Conservation (phyloP, 1,284 basidiomycete species). For the Pisolithus thermaeus region DNA sequence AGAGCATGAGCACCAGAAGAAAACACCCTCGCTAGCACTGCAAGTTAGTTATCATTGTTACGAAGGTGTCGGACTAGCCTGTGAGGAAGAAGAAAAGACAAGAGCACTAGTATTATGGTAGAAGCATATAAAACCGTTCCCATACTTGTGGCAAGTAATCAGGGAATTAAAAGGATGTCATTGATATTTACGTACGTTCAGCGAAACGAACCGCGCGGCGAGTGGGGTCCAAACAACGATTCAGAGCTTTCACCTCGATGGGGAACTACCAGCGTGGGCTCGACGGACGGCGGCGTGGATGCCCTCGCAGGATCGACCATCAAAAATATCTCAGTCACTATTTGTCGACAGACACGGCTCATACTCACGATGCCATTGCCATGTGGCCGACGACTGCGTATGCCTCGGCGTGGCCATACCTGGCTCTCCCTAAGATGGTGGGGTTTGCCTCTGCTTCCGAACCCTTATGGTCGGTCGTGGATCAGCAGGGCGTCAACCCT, state of each 20-base stretch:
- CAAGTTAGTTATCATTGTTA: neutral
- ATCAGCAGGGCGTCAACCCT: constrained; percentile 52
- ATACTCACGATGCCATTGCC: constrained; percentile 70
- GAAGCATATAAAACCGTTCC: constrained; percentile 1
- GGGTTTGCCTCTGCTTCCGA: constrained; percentile 33
- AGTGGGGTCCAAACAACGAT: constrained; percentile 54
- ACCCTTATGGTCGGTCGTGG: constrained; percentile 35
- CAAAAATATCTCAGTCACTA: constrained; percentile 7
- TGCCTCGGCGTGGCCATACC: constrained; percentile 31
- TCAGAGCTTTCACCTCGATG: constrained; percentile 45
- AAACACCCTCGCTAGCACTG: neutral
- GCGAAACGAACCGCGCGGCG: constrained; percentile 36
- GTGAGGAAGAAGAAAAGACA: neutral
- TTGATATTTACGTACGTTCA: neutral
- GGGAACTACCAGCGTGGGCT: constrained; percentile 48
- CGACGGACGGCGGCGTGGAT: constrained; percentile 48
- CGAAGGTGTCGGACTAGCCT: neutral
- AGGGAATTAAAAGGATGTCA: neutral
- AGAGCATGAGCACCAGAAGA: neutral
- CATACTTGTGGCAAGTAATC: constrained; percentile 5
- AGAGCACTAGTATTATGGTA: constrained; percentile 23
- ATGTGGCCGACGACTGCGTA: constrained; percentile 53
- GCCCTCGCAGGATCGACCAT: constrained; percentile 42
- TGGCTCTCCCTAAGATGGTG: constrained; percentile 28
- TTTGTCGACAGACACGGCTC: neutral